These are phyloP conservation scores for Metarhizium guizhouense DNA, from an alignment of 2,329 filamentous ascomycete species.

Conservation along the genomic window DNA sequence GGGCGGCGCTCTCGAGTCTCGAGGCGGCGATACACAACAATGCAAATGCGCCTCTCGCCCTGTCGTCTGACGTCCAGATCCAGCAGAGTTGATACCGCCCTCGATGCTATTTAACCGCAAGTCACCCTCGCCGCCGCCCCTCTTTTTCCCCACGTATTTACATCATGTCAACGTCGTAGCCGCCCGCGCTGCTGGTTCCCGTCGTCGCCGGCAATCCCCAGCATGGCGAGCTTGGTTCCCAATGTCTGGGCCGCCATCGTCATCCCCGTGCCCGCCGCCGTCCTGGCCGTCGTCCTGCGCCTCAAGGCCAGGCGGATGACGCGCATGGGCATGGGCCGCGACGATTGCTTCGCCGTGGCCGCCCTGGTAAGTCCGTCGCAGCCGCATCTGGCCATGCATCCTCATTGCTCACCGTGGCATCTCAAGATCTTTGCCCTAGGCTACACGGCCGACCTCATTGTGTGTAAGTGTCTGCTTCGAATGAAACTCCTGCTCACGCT, in stretches of 20 bases:
- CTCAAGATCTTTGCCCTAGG: not conserved
- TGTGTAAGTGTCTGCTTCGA: not conserved
- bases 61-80: too few relatives aligned
- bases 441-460: not conserved
- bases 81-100: too few relatives aligned
- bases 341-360: slow-evolving; percentile 11
- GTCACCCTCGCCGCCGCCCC: too few relatives aligned
- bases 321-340: slow-evolving; percentile 12
- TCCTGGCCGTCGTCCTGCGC: slow-evolving; percentile 10
- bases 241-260: slow-evolving; percentile 14
- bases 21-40: too few relatives aligned
- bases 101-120: too few relatives aligned
- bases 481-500: too few relatives aligned
- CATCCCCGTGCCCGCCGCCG: slow-evolving; percentile 11
- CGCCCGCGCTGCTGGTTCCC: too few relatives aligned
- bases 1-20: too few relatives aligned
- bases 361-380: not conserved
- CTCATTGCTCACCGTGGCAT: not conserved
- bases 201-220: not conserved
- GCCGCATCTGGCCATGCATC: too few relatives aligned
- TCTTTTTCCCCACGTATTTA: too few relatives aligned
- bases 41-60: too few relatives aligned
- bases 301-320: slow-evolving; percentile 15
- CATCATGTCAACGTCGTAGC: too few relatives aligned
- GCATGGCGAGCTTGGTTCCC: slow-evolving; percentile 12